Evolutionary conservation across 495 filamentous ascomycete species (phyloP).

Genomic region (Parathielavia appendiculata): DNA sequence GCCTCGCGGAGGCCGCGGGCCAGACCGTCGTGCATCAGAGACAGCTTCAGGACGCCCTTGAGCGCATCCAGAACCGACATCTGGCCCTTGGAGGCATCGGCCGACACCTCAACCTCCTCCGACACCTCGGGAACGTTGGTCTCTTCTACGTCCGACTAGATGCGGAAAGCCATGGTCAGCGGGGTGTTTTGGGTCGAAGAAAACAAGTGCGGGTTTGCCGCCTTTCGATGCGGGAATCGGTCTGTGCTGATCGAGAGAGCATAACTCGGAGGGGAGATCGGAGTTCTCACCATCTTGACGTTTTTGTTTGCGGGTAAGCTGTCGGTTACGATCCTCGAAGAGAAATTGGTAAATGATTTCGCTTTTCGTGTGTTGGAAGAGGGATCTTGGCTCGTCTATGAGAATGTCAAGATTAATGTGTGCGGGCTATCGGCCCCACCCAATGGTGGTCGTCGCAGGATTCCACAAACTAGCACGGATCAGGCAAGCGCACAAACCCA

Average conservation of each 20-base stretch:
- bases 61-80: slow-evolving; percentile 98
- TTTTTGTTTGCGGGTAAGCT: slow-evolving; percentile 33
- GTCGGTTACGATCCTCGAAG: slow-evolving; percentile 53
- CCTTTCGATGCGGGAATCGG: not conserved
- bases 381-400: slow-evolving; percentile 3
- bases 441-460: slow-evolving; percentile 12
- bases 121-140: slow-evolving; percentile 68
- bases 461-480: not conserved
- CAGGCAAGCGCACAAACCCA: slow-evolving; percentile 5
- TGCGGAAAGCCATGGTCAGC: slow-evolving; percentile 22
- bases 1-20: slow-evolving; percentile 97
- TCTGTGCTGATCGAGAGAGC: not conserved
- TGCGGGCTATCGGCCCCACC: slow-evolving; percentile 22
- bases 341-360: slow-evolving; percentile 28
- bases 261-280: not conserved
- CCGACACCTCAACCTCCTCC: slow-evolving; percentile 88
- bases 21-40: slow-evolving; percentile 98
- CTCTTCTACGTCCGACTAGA: slow-evolving; percentile 67
- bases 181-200: slow-evolving; percentile 6
- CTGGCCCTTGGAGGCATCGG: slow-evolving; percentile 79
- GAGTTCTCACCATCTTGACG: slow-evolving; percentile 52
- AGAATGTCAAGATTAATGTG: slow-evolving; percentile 28
- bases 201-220: not conserved
- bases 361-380: slow-evolving; percentile 18
- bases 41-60: slow-evolving; percentile 95